These are phyloP conservation scores for Verbascum thapsus DNA, from an alignment of 257 asterid genomes.

Conservation along the genomic window DNA sequence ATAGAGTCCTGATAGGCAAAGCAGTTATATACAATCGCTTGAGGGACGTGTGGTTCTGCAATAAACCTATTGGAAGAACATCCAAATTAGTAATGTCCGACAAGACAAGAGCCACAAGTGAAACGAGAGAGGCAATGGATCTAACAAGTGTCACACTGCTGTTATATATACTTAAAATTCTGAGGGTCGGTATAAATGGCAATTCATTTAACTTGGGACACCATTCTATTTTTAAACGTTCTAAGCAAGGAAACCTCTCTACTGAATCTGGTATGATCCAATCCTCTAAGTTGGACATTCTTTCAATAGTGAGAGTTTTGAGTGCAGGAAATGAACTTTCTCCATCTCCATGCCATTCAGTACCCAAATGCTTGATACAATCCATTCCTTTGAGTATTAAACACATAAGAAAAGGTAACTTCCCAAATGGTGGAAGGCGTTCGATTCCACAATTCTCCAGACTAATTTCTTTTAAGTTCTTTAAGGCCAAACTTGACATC, in stretches of 20 bases:
- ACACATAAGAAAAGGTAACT: too few relatives aligned
- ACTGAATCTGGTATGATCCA: background rate
- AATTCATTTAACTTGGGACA: background rate
- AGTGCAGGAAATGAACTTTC: background rate
- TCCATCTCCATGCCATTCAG: background rate
- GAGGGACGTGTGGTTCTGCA: slow-evolving; percentile 15
- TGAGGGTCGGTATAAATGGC: background rate
- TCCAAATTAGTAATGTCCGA: background rate
- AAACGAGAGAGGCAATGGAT: background rate
- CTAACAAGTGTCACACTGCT: background rate
- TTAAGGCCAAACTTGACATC: background rate
- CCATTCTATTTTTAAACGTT: background rate
- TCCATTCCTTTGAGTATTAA: background rate
- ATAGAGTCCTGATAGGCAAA: background rate
- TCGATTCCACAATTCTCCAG: background rate
- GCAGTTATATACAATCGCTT: background rate
- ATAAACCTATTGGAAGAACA: slow-evolving; percentile 12
- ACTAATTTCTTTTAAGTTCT: background rate
- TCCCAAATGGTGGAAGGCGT: background rate
- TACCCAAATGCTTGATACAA: background rate
- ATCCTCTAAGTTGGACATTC: background rate
- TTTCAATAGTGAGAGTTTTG: background rate
- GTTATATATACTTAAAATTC: too few relatives aligned
- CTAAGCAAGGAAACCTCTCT: slow-evolving; percentile 15
- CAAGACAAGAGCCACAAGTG: background rate